phyloP scores from a whole-genome alignment of 176 grass and related monocot genomes.

The Musa schizocarpa region DNA sequence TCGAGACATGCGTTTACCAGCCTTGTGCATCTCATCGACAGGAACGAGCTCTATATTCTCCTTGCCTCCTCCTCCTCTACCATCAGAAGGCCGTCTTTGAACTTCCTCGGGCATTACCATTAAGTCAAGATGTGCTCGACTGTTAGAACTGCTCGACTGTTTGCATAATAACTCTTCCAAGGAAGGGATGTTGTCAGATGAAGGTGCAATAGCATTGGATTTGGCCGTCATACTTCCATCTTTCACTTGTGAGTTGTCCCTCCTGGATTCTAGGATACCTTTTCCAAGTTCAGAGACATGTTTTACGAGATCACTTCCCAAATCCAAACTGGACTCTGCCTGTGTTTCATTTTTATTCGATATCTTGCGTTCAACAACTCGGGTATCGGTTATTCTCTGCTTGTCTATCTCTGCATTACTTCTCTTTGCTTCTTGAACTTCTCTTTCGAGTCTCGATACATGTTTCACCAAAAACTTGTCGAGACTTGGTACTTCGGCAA shows the following conservation, averaged over 20 bases:
- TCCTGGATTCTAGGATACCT: conserved; percentile 51
- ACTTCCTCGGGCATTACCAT: neutral
- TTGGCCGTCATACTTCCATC: neutral
- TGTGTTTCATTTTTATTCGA: conserved; percentile 1
- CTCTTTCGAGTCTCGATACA: conserved; percentile 47
- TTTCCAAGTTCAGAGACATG: conserved; percentile 51
- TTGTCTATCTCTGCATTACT: conserved; percentile 5
- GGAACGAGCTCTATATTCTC: conserved; percentile 28
- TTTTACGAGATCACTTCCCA: conserved; percentile 44
- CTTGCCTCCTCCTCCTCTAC: conserved; percentile 27
- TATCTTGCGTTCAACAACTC: conserved; percentile 7
- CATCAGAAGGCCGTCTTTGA: neutral
- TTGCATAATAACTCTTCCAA: neutral
- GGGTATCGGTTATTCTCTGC: conserved; percentile 7
- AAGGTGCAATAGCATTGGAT: neutral
- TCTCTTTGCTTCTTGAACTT: conserved; percentile 50
- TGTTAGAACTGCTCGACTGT: neutral
- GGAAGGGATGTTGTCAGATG: neutral
- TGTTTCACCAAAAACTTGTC: conserved; percentile 87
- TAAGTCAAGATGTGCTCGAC: neutral
- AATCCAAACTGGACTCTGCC: conserved; percentile 22
- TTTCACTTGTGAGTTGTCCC: conserved; percentile 18
- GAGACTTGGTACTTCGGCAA: conserved; percentile 15
- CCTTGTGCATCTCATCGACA: conserved; percentile 13
- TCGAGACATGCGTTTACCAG: conserved; percentile 35